phyloP scores from a whole-genome alignment of 2,329 filamentous ascomycete genomes.

The Fusarium pseudograminearum region DNA sequence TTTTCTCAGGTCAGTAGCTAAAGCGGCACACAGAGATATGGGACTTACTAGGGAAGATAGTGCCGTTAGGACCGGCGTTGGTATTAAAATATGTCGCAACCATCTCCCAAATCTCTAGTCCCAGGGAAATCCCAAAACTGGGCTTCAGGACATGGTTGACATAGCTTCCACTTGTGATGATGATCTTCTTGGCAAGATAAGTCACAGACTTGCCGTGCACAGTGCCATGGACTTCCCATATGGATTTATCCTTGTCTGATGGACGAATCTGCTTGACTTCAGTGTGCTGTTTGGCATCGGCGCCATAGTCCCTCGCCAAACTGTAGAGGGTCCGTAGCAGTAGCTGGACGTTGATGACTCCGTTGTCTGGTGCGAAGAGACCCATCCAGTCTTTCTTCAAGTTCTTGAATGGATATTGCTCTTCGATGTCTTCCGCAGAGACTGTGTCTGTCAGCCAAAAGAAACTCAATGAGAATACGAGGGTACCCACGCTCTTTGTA shows the following conservation, averaged over 20 bases:
- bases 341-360: constrained; percentile 27
- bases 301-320: constrained; percentile 27
- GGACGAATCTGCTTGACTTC: constrained; percentile 14
- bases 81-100: constrained; percentile 32
- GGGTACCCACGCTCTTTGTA: constrained; percentile 11
- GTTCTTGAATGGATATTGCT: constrained; percentile 25
- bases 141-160: constrained; percentile 30
- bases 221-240: constrained; percentile 20
- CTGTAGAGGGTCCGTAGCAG: constrained; percentile 18
- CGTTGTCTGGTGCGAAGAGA: constrained; percentile 27
- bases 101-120: constrained; percentile 38
- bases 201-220: not conserved
- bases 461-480: rapidly evolving
- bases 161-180: constrained; percentile 24
- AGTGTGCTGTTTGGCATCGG: constrained; percentile 25
- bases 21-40: rapidly evolving
- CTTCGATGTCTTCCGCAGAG: constrained; percentile 10
- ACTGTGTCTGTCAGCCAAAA: not conserved
- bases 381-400: constrained; percentile 6
- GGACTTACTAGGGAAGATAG: constrained; percentile 28
- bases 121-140: constrained; percentile 24
- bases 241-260: not conserved
- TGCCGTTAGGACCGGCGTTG: constrained; percentile 32
- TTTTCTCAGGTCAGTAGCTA: not conserved
- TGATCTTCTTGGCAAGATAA: constrained; percentile 22